phyloP scores from a whole-genome alignment of 179 eudicot genomes.

The Silene noctiflora region DNA sequence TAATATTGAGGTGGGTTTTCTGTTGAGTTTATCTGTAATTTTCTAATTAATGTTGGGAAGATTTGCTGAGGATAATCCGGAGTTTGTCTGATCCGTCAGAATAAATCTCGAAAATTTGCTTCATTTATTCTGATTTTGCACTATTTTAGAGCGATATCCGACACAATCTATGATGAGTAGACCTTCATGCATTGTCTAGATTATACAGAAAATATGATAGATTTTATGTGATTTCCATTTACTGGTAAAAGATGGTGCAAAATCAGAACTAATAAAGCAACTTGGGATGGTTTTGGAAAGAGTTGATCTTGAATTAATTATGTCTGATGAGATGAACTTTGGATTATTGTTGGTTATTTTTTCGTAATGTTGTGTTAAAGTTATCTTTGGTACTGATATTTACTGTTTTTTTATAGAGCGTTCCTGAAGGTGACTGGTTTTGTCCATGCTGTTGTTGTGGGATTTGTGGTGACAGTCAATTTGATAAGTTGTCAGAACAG shows the following conservation, averaged over 20 bases:
- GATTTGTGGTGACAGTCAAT: constrained; percentile 49
- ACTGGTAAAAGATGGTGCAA: too few relatives aligned
- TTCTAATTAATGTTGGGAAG: background rate
- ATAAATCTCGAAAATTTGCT: too few relatives aligned
- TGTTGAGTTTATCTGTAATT: background rate
- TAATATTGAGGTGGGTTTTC: constrained; percentile 53
- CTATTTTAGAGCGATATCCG: too few relatives aligned
- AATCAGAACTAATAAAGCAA: too few relatives aligned
- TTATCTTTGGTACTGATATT: constrained; percentile 17
- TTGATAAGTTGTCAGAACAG: constrained; percentile 28
- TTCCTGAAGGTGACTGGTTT: constrained; percentile 96
- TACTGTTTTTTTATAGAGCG: constrained; percentile 33
- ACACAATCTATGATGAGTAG: too few relatives aligned
- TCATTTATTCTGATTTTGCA: too few relatives aligned
- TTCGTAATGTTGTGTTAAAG: constrained; percentile 6
- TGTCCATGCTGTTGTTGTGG: constrained; percentile 92
- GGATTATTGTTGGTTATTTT: background rate
- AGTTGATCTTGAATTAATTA: background rate
- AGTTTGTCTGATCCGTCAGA: too few relatives aligned
- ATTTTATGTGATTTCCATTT: too few relatives aligned
- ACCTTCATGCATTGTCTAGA: too few relatives aligned
- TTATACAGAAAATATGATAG: too few relatives aligned
- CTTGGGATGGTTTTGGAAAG: too few relatives aligned
- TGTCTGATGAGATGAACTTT: background rate
- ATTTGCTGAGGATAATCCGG: too few relatives aligned